These are phyloP conservation scores for Colletotrichum echinochloae DNA, from an alignment of 2,329 filamentous ascomycete genomes.

Conservation along the genomic window DNA sequence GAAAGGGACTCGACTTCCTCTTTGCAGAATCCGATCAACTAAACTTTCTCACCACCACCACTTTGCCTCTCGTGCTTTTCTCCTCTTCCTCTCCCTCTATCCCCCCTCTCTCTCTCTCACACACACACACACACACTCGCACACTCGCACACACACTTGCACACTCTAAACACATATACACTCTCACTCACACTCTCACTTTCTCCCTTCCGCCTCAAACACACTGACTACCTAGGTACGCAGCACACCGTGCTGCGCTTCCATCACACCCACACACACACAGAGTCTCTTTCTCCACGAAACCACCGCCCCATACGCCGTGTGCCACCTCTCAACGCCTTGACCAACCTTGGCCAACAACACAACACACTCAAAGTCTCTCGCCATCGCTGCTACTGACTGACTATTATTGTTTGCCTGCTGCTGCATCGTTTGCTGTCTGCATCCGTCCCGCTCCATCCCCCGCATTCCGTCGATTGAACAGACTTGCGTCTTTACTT, in stretches of 20 bases:
- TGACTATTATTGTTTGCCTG: conserved; percentile 10
- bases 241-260: too few species aligned
- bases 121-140: not conserved
- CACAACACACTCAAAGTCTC: conserved; percentile 11
- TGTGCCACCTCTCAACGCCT: conserved; percentile 4
- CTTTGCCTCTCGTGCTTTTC: conserved; percentile 7
- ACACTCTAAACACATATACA: not conserved
- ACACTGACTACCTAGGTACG: not conserved
- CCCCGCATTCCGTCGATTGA: conserved; percentile 31
- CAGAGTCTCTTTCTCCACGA: not conserved
- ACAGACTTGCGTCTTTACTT: not conserved
- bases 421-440: conserved; percentile 16
- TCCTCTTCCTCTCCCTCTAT: not conserved
- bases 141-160: not conserved
- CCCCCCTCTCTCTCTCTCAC: not conserved
- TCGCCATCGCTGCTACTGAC: conserved; percentile 16
- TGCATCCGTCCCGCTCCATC: conserved; percentile 17
- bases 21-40: conserved; percentile 36
- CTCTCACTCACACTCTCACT: not conserved
- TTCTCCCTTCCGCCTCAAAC: not conserved
- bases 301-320: not conserved
- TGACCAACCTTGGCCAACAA: conserved; percentile 15
- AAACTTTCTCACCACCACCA: conserved; percentile 34
- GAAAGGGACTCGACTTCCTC: conserved; percentile 27
- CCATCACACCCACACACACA: not conserved